Percentiles rank a stretch among this genome's conserved stretches.
phyloP scores from a whole-genome alignment of 805 yeast species.

The Barnettozyma pratensis region DNA sequence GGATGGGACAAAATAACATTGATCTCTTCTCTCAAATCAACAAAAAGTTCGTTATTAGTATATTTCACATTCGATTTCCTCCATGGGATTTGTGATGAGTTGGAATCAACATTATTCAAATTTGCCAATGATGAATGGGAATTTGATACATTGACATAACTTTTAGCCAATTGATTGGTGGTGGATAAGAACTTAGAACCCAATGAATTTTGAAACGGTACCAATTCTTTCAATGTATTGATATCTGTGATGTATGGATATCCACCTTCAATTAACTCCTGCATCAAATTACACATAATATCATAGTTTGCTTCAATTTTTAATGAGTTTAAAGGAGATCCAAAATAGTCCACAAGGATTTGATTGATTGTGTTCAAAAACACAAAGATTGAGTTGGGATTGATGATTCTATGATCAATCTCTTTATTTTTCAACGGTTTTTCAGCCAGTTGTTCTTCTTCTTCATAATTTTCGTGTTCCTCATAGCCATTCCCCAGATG shows the following conservation, averaged over 20 bases:
- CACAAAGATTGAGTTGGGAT: slow-evolving; percentile 51
- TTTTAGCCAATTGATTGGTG: slow-evolving; percentile 29
- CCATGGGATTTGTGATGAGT: slow-evolving; percentile 59
- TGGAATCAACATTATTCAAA: not conserved
- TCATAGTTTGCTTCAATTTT: slow-evolving; percentile 69
- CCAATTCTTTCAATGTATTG: slow-evolving; percentile 61
- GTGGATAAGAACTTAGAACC: slow-evolving; percentile 30
- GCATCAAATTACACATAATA: slow-evolving; percentile 61
- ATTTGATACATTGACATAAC: slow-evolving; percentile 15
- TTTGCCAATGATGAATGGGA: slow-evolving; percentile 8
- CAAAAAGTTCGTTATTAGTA: slow-evolving; percentile 78
- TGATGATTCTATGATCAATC: slow-evolving; percentile 19
- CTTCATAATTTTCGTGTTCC: not conserved
- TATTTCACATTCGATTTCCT: slow-evolving; percentile 65
- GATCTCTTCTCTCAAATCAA: slow-evolving; percentile 70
- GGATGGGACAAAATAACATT: slow-evolving; percentile 41
- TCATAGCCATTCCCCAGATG: not conserved
- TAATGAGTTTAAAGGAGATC: slow-evolving; percentile 44
- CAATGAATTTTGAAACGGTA: slow-evolving; percentile 44
- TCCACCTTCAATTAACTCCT: slow-evolving; percentile 76
- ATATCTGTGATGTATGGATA: slow-evolving; percentile 68
- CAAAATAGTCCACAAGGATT: slow-evolving; percentile 55
- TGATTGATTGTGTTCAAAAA: slow-evolving; percentile 46
- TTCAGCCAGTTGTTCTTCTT: not conserved
- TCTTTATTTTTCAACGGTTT: not conserved